Conservation (phyloP, 225 moss, liverwort and hornwort species). For the Anthoceros angustus region DNA sequence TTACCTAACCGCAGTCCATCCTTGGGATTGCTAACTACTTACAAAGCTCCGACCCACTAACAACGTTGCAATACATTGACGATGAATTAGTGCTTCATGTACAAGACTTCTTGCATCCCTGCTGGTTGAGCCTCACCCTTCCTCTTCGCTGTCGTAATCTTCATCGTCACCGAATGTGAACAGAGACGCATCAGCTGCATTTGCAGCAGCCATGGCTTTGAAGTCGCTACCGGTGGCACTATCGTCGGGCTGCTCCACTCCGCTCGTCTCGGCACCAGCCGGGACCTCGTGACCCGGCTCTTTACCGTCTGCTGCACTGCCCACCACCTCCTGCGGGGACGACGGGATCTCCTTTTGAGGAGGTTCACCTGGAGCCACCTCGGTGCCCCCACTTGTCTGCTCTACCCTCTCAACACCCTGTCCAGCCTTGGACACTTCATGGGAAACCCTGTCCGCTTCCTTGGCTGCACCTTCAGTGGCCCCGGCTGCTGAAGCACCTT, state of each 20-base stretch:
- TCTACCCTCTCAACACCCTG: slow-evolving; percentile 13
- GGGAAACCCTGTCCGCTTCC: background rate
- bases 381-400: background rate
- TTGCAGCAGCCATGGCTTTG: slow-evolving; percentile 81
- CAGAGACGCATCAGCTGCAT: slow-evolving; percentile 94
- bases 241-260: slow-evolving; percentile 13
- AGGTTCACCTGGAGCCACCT: too few species aligned
- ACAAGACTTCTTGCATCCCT: background rate
- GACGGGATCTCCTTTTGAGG: too few species aligned
- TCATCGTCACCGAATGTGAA: slow-evolving; percentile 98
- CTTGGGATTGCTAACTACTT: too few species aligned
- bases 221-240: slow-evolving; percentile 71
- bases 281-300: background rate
- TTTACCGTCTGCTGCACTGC: background rate
- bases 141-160: slow-evolving; percentile 82
- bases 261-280: background rate
- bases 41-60: too few species aligned
- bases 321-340: background rate
- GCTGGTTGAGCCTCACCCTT: slow-evolving; percentile 13
- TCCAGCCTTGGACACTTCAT: slow-evolving; percentile 8
- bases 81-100: too few species aligned
- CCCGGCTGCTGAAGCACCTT: background rate
- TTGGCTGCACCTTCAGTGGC: background rate
- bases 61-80: too few species aligned
- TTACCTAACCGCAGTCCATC: too few species aligned